Base-by-base conservation (phyloP, 2,329 filamentous ascomycete species). In the Talaromyces sp. region DNA sequence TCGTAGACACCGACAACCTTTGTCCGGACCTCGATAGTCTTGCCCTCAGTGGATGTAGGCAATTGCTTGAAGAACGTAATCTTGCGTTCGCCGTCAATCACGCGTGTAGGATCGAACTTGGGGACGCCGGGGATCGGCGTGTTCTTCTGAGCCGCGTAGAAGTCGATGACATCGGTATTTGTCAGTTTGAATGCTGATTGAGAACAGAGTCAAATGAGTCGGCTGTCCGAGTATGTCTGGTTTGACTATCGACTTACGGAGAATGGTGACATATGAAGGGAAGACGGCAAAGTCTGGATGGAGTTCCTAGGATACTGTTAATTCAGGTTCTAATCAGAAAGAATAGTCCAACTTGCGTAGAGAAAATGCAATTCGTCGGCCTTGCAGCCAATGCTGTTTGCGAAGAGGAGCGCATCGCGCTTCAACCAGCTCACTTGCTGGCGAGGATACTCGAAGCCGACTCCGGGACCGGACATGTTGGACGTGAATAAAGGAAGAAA, bases 291-390 rank as follows among this genome's bases (percentile, higher is more conserved):
- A 97, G 62, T 90, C 84, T 53, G 92, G 91, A 74, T 96, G 88
- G 58, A 96, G 85, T 78, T 97, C 93, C 91, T 93, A 66, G 7
- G 25, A 47, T 53, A n/a, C 60, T 52, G n/a, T 54, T 54, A 33
- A 44, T 33, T 25, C 13, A 25, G 22, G 13, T 42, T 32, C 25
- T 44, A 54, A 30, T 33, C 42, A 15, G 32, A 55, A 17, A n/a
- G 44, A 47, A 13, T 11, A n/a, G 9, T 4, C 33, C 44, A n/a
- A 19, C 84, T 63, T 82, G 95, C 92, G 70, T 92, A 97, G 78
- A 96, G 87, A 73, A 93, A 96, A 73, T 96, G 92, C 71, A 96
- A 85, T 81, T 97, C 93, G 69, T 96, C 88, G n/a, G 84, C 83
- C 13, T 86, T 93, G 72, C 84, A 88, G 61, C 93, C 93, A 74